phyloP scores from a whole-genome alignment of 2,329 filamentous ascomycete species.

The Cucurbitaria berberidis region DNA sequence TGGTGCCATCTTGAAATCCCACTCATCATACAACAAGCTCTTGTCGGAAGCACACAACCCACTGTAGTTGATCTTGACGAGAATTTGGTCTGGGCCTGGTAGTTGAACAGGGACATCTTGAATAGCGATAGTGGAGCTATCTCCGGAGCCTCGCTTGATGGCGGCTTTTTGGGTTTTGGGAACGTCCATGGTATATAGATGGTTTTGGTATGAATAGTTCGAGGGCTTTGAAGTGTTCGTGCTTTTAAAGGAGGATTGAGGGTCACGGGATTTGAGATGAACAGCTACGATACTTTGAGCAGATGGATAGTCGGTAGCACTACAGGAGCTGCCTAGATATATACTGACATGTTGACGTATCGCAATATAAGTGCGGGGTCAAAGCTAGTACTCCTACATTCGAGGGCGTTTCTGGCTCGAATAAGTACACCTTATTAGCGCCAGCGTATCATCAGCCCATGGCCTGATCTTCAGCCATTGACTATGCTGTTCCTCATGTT shows the following conservation, averaged over 20 bases:
- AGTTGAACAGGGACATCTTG: conserved; percentile 39
- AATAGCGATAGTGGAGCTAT: conserved; percentile 28
- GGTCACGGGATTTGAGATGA: too few relatives aligned
- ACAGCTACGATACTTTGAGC: too few relatives aligned
- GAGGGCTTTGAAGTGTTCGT: too few relatives aligned
- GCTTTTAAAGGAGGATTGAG: neutral
- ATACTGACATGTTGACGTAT: neutral
- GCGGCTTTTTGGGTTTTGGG: conserved; percentile 46
- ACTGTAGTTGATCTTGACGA: conserved; percentile 63
- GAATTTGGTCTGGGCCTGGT: conserved; percentile 59
- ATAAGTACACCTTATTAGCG: neutral
- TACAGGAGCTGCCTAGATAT: neutral
- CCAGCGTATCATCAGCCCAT: neutral
- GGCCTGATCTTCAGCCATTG: neutral
- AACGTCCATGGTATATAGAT: conserved; percentile 28
- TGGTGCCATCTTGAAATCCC: conserved; percentile 37
- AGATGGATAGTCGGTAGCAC: too few relatives aligned
- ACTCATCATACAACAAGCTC: conserved; percentile 46
- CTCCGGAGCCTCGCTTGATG: conserved; percentile 40
- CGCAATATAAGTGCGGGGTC: conserved; percentile 1
- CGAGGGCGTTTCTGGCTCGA: neutral
- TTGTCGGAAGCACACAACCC: conserved; percentile 64
- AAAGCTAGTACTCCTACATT: neutral
- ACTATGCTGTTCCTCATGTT: neutral
- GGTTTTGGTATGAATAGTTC: neutral